phyloP scores from a whole-genome alignment of 805 yeast genomes.

The Zygoascus tannicola region DNA sequence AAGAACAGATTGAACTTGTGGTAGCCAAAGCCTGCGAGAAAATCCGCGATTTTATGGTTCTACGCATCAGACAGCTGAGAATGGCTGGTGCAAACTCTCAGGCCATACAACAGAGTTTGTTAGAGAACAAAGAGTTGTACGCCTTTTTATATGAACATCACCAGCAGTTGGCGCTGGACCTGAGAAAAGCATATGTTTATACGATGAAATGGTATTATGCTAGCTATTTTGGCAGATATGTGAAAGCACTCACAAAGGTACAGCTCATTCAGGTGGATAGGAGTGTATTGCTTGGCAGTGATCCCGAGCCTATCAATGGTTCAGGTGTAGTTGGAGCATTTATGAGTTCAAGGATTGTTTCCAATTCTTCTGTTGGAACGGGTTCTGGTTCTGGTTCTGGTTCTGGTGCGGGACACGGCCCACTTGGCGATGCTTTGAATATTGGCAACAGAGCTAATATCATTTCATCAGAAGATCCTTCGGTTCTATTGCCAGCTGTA shows the following conservation, averaged over 20 bases:
- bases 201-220: slow-evolving; percentile 94
- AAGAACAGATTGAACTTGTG: slow-evolving; percentile 39
- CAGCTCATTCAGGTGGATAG: slow-evolving; percentile 47
- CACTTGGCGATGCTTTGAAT: slow-evolving; percentile 45
- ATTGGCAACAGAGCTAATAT: slow-evolving; percentile 54
- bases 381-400: too few relatives aligned
- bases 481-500: slow-evolving; percentile 71
- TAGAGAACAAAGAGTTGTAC: slow-evolving; percentile 54
- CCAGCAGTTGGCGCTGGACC: slow-evolving; percentile 56
- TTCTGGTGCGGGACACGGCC: too few relatives aligned
- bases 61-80: slow-evolving; percentile 59
- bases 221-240: slow-evolving; percentile 66
- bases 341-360: too few relatives aligned
- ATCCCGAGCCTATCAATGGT: slow-evolving; percentile 17
- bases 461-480: slow-evolving; percentile 43
- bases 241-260: slow-evolving; percentile 60
- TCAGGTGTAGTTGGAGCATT: neutral
- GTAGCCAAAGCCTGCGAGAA: slow-evolving; percentile 62
- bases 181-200: slow-evolving; percentile 69
- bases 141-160: slow-evolving; percentile 48
- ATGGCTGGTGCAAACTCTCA: slow-evolving; percentile 62
- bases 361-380: neutral
- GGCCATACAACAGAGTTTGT: slow-evolving; percentile 54
- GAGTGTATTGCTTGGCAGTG: slow-evolving; percentile 46
- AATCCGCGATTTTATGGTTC: slow-evolving; percentile 57